phyloP scores from a whole-genome alignment of 768 basidiomycete genomes.

The Pulveroboletus ravenelii region DNA sequence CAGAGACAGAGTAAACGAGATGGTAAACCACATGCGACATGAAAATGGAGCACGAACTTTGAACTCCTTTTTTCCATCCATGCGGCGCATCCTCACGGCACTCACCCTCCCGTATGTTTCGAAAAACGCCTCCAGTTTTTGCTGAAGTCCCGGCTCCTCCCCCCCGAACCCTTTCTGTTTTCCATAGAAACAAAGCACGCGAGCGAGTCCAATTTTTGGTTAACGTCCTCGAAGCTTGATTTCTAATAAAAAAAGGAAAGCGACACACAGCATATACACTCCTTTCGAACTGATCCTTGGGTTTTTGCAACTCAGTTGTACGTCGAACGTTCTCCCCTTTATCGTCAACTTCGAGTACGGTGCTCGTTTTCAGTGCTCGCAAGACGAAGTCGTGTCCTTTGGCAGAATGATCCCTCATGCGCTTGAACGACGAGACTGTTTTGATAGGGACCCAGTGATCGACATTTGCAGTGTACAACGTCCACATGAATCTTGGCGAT shows the following conservation, averaged over 20 bases:
- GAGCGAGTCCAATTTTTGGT: no score
- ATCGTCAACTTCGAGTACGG: constrained; percentile 69
- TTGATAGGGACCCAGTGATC: constrained; percentile 78
- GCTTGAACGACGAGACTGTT: constrained; percentile 87
- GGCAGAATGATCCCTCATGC: constrained; percentile 72
- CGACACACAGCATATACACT: constrained; percentile 83
- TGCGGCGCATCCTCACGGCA: constrained; percentile 83
- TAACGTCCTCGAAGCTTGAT: neutral
- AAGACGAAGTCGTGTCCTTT: constrained; percentile 67
- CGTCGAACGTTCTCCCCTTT: constrained; percentile 70
- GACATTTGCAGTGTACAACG: constrained; percentile 69
- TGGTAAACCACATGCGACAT: neutral
- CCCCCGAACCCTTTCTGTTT: constrained; percentile 84
- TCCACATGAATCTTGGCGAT: constrained; percentile 84
- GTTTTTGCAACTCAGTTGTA: constrained; percentile 68
- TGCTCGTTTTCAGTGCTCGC: constrained; percentile 53
- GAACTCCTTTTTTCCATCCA: constrained; percentile 75
- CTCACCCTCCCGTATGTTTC: constrained; percentile 69
- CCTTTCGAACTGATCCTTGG: constrained; percentile 73
- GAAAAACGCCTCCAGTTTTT: constrained; percentile 76
- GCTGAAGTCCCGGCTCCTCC: constrained; percentile 59
- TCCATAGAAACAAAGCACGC: neutral
- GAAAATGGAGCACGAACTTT: constrained; percentile 51
- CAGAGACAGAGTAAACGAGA: neutral
- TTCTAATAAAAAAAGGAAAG: constrained; percentile 23